Percentiles rank a stretch among this genome's conserved stretches.
phyloP scores from a whole-genome alignment of 2,329 filamentous ascomycete genomes.

The Colletotrichum navitas region DNA sequence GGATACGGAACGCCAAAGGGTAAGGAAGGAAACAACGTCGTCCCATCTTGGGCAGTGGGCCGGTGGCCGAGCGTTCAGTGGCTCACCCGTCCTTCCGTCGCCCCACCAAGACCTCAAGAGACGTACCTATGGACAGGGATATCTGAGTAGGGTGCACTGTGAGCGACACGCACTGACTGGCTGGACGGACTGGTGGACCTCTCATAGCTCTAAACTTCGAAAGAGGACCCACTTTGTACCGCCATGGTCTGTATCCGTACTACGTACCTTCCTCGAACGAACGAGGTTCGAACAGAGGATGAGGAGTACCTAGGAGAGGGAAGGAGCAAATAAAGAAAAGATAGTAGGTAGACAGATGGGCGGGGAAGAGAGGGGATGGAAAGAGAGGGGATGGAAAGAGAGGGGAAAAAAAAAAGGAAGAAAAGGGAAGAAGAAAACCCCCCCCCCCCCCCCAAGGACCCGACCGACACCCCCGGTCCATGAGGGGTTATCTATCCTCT shows the following conservation, averaged over 20 bases:
- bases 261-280: constrained; percentile 19
- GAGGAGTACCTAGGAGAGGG: neutral
- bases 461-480: constrained; percentile 17
- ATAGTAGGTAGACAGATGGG: no score
- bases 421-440: no score
- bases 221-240: constrained; percentile 13
- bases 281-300: constrained; percentile 27
- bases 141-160: neutral
- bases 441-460: constrained; percentile 3
- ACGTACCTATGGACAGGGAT: constrained; percentile 12
- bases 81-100: constrained; percentile 26
- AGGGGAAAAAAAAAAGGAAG: neutral
- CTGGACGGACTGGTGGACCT: constrained; percentile 2
- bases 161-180: constrained; percentile 4
- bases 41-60: constrained; percentile 41
- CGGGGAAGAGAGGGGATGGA: no score
- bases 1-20: constrained; percentile 20
- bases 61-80: constrained; percentile 32
- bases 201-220: constrained; percentile 8
- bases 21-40: constrained; percentile 36
- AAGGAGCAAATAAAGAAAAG: neutral
- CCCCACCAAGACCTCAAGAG: constrained; percentile 14
- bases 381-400: no score
- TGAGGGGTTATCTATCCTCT: constrained; percentile 26
- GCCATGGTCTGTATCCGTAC: constrained; percentile 22